phyloP scores from a whole-genome alignment of 1,139 yeast genomes.

The Kodamaea arcana region DNA sequence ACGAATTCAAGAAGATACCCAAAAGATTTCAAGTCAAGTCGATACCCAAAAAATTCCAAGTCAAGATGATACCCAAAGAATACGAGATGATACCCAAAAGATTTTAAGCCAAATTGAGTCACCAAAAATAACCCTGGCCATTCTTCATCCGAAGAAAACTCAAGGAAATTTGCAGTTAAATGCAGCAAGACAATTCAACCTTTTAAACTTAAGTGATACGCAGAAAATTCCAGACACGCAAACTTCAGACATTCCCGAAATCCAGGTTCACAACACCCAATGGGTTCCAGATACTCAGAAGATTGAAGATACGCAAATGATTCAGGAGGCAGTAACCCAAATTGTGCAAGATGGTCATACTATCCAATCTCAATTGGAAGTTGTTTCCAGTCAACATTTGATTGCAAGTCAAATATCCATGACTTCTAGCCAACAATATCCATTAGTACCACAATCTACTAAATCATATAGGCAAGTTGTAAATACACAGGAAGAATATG shows the following conservation, averaged over 20 bases:
- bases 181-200: background rate
- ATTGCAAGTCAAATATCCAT: background rate
- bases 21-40: background rate
- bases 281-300: constrained; percentile 2
- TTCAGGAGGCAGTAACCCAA: too few species aligned
- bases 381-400: constrained; percentile 34
- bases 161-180: background rate
- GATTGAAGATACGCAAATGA: constrained; percentile 1
- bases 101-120: background rate
- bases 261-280: constrained; percentile 1
- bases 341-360: too few species aligned
- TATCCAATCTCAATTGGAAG: background rate
- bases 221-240: constrained; percentile 1
- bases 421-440: background rate
- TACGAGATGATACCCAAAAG: background rate
- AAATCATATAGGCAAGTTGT: constrained; percentile 14
- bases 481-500: constrained; percentile 14
- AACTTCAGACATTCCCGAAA: constrained; percentile 2
- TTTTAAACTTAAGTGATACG: background rate
- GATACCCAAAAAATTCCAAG: constrained; percentile 4
- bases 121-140: background rate
- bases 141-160: background rate
- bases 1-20: too few species aligned
- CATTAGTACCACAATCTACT: constrained; percentile 1
- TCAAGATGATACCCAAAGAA: constrained; percentile 2